phyloP scores from a whole-genome alignment of 176 grass and related monocot genomes.

The Microstegium vimineum region DNA sequence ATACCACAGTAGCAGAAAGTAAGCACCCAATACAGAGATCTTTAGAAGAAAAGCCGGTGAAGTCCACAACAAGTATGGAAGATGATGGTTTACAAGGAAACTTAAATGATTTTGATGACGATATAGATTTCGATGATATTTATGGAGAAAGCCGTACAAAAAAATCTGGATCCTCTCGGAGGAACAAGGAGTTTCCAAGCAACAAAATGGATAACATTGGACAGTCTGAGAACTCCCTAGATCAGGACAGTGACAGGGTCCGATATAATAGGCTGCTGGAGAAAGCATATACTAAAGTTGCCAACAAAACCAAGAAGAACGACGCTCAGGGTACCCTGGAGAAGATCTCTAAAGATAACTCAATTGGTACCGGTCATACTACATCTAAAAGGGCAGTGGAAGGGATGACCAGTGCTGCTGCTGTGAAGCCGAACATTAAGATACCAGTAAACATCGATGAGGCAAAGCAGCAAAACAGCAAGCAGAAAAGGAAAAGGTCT shows the following conservation, averaged over 20 bases:
- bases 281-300: conserved; percentile 24
- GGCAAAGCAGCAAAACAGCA: conserved; percentile 30
- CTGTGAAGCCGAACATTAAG: conserved; percentile 19
- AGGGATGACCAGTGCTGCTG: not conserved
- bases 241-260: conserved; percentile 31
- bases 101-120: conserved; percentile 17
- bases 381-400: not conserved
- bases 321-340: not conserved
- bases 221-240: conserved; percentile 28
- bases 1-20: not conserved
- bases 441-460: not conserved
- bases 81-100: conserved; percentile 24
- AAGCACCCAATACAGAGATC: conserved; percentile 26
- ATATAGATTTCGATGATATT: conserved; percentile 37
- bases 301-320: conserved; percentile 29
- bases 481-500: conserved; percentile 32
- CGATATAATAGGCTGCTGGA: conserved; percentile 38
- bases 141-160: conserved; percentile 39
- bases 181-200: too few species aligned
- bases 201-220: not conserved
- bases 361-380: not conserved
- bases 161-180: conserved; percentile 27
- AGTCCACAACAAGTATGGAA: conserved; percentile 28
- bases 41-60: conserved; percentile 46
- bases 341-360: conserved; percentile 28